phyloP scores from a whole-genome alignment of 1,139 yeast genomes.

The Sugiyamaella pinicola region DNA sequence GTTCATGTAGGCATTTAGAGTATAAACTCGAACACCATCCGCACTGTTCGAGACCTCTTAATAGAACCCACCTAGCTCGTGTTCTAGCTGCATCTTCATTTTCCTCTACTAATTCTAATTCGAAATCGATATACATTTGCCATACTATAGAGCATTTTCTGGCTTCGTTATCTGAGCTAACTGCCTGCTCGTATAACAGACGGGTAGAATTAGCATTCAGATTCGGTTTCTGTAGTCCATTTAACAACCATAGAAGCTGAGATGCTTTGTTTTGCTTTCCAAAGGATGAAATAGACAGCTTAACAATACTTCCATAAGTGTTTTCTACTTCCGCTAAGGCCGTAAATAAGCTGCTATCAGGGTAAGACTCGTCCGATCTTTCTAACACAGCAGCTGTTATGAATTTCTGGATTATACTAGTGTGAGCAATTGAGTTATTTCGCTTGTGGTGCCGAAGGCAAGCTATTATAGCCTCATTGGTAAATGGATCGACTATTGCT shows the following conservation, averaged over 20 bases:
- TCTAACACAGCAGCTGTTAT: not conserved
- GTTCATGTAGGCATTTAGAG: conserved; percentile 3
- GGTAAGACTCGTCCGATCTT: not conserved
- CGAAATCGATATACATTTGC: conserved; percentile 11
- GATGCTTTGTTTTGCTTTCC: not conserved
- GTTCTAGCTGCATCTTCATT: conserved; percentile 1
- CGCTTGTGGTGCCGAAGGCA: conserved; percentile 6
- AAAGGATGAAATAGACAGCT: not conserved
- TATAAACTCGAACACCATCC: conserved; percentile 13
- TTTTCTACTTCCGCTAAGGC: conserved; percentile 9
- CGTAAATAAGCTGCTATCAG: conserved; percentile 7
- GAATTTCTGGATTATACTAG: conserved; percentile 4
- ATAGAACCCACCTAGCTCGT: conserved; percentile 9
- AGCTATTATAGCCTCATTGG: not conserved
- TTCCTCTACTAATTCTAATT: not conserved
- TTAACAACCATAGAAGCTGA: conserved; percentile 7
- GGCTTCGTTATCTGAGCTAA: conserved; percentile 3
- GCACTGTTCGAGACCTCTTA: conserved; percentile 6
- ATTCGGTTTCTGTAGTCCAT: conserved; percentile 2
- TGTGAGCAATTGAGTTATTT: not conserved
- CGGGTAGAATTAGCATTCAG: conserved; percentile 3
- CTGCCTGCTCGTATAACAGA: conserved; percentile 7
- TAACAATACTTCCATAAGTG: conserved; percentile 2
- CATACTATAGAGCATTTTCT: conserved; percentile 1
- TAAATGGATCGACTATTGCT: conserved; percentile 8